Evolutionary conservation across 441 rosid species (phyloP), one percentile per base, ranked within the genome.

Genomic region (Eruca vesicaria): DNA sequence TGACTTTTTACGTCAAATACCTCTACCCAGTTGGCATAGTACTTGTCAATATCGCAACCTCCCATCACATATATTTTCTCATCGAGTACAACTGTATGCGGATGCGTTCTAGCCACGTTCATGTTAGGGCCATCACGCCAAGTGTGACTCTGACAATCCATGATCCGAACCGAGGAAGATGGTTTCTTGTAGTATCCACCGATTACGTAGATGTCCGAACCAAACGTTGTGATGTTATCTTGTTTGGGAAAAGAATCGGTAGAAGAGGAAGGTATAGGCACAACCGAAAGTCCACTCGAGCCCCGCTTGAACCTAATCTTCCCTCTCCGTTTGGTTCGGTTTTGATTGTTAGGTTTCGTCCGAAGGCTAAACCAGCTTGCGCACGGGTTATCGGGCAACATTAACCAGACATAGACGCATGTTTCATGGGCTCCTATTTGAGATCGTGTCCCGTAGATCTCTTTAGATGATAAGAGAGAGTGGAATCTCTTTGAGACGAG

Each of bases 401-500:
- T 81, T 72, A 87, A 55, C 68, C 72, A 64, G 78, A 86, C 55
- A 74, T 82, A 86, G 74, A 87, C 76, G 73, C 78, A 73, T 70
- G 78, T 57, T 65, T 90, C 78, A 7, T 76, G 23, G 72, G 66
- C 35, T 64, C 60, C 33, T 75, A 86, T 78, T 57, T 82, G 85
- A 55, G 81, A 80, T 57, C 93, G 90, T 2, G 84, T 74, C 65
- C 81, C 15, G 80, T 82, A 88, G 69, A 86, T 66, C 65, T 75
- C 71, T 7, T 85, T 61, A n/a, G 89, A 88, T n/a, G 84, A 83
- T 57, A 89, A 20, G 69, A 87, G 74, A 33, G 83, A 72, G 20
- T 29, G 85, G 72, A 91, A 79, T 16, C 85, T 43, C 61, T 79
- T 87, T 21, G 93, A 91, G 81, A 91, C 92, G 3, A 81, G 74